Base-by-base conservation (phyloP, 805 yeast species). In the Candida nonsorbophila region DNA sequence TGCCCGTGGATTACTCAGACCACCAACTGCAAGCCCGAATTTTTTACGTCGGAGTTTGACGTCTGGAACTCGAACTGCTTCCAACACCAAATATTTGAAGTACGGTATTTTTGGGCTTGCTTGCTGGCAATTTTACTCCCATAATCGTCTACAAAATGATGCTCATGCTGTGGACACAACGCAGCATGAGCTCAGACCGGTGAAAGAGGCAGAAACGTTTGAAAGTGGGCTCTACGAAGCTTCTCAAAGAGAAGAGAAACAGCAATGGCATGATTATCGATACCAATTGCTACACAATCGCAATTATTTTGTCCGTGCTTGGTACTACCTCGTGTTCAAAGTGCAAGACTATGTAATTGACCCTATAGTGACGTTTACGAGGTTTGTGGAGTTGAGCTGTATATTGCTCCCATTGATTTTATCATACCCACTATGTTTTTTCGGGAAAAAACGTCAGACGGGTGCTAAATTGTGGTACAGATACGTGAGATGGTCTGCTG, bases 391-490 rank as follows among this genome's bases (percentile, higher is more conserved):
- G 47, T 59, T 90, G 25, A 61, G 82, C 1, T 34, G 60, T 1
- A 56, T 88, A 1, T 84, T 90, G 34, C 27, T 79, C 2, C 97
- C 97, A 0, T 70, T 87, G 5, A 36, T 85, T 3, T 20, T 78
- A 6, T 30, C 69, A 0, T 67, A 75, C n/a, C 97, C 97, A 1
- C 59, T 84, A 4, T 72, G 70, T 22, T 69, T 63, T 55, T 62
- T 72, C 38, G 86, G 84, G 0, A 57, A 64, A 10, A 53, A 55
- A 25, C 54, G 52, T 2, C 39, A 42, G 14, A 47, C 68, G 3
- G 95, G 95, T 0, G 72, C 84, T 2, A 43, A 69, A 12, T 22
- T 76, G 13, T 90, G 97, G 96, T 88, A 72, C 54, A 55, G 57
- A 30, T 55, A 76, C 26, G 57, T 90, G 13, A 67, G 85, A 27